phyloP scores from a whole-genome alignment of 2,329 filamentous ascomycete genomes.

The Cercospora sp. region DNA sequence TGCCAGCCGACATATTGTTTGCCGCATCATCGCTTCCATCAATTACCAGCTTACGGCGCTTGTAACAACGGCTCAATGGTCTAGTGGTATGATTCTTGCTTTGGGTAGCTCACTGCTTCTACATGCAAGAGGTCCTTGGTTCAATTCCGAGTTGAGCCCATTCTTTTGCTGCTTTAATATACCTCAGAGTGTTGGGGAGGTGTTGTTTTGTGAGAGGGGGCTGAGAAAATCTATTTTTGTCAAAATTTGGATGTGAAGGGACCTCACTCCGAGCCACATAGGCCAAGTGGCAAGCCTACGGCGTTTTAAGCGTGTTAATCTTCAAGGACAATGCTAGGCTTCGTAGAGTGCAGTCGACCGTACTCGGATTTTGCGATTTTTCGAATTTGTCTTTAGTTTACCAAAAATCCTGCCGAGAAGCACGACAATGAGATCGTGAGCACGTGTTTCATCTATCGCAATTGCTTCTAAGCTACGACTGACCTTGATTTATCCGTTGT shows the following conservation, averaged over 20 bases:
- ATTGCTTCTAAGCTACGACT: neutral
- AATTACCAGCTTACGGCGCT: no score
- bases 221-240: neutral
- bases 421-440: neutral
- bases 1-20: no score
- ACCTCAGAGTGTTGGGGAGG: neutral
- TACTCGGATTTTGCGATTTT: neutral
- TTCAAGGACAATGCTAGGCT: neutral
- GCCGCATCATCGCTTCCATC: neutral
- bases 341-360: neutral
- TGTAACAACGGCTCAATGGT: neutral
- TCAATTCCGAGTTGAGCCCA: neutral
- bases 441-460: neutral
- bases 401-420: no score
- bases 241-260: no score
- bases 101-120: neutral
- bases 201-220: neutral
- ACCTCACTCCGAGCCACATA: neutral
- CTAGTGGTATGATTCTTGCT: conserved; percentile 1
- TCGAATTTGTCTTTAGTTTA: no score
- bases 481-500: neutral
- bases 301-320: neutral
- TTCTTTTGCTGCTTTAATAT: neutral
- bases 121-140: neutral
- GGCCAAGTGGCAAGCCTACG: neutral